phyloP scores from a whole-genome alignment of 129 eudicot species.

The Apium graveolens region DNA sequence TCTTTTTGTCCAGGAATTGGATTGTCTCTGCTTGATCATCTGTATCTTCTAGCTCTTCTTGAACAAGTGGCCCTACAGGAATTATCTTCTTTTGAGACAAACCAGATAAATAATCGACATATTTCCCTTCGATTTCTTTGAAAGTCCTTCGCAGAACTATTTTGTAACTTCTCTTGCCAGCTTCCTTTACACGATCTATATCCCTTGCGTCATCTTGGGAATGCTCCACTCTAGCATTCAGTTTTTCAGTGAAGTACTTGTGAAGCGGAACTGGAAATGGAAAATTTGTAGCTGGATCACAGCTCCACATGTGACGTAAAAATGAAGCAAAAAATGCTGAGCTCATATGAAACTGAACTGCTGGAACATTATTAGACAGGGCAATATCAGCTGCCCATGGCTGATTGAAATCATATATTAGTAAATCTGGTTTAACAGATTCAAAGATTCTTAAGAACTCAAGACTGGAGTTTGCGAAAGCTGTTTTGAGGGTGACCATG shows the following conservation, averaged over 20 bases:
- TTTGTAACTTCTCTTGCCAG: neutral
- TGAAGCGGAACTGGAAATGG: neutral
- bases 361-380: neutral
- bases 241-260: neutral
- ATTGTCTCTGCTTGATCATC: neutral
- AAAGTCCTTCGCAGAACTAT: neutral
- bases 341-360: neutral
- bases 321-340: neutral
- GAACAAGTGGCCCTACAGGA: neutral
- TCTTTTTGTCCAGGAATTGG: neutral
- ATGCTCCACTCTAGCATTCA: neutral
- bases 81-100: neutral
- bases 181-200: neutral
- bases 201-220: neutral
- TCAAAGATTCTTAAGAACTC: neutral
- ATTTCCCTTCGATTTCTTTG: slow-evolving; percentile 1
- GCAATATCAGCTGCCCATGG: slow-evolving; percentile 2
- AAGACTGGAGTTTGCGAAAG: neutral
- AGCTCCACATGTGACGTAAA: neutral
- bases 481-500: neutral
- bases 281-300: neutral
- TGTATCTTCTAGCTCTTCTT: neutral
- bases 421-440: neutral
- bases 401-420: neutral
- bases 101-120: neutral